Percentiles rank a stretch among this genome's conserved stretches.
phyloP scores from a whole-genome alignment of 352 stramenopile genomes.

The Phytophthora tentaculata region DNA sequence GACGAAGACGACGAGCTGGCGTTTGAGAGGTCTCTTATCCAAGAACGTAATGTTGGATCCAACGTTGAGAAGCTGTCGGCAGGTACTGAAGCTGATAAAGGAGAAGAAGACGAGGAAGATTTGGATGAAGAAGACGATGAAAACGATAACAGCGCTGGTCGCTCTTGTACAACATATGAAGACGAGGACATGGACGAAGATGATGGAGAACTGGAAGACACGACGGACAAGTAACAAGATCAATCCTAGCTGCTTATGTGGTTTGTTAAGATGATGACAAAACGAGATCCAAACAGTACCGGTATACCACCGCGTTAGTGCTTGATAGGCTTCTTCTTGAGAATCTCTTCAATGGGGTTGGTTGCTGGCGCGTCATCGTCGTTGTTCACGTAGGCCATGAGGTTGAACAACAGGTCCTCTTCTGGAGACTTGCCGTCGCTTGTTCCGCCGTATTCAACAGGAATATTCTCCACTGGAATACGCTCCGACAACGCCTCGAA shows the following conservation, averaged over 20 bases:
- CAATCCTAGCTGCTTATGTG: slow-evolving; percentile 9
- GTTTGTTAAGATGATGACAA: slow-evolving; percentile 9
- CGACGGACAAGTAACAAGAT: slow-evolving; percentile 5
- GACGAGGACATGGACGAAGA: slow-evolving; percentile 38
- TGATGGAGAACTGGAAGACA: slow-evolving; percentile 18
- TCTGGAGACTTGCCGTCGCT: slow-evolving; percentile 70
- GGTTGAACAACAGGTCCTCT: slow-evolving; percentile 71
- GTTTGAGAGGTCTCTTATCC: slow-evolving; percentile 47
- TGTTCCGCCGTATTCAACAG: slow-evolving; percentile 75
- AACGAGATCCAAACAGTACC: slow-evolving; percentile 1
- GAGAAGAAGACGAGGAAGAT: slow-evolving; percentile 48
- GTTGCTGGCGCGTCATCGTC: slow-evolving; percentile 53
- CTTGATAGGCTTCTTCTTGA: slow-evolving; percentile 55
- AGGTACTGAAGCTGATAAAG: slow-evolving; percentile 24
- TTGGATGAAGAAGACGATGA: slow-evolving; percentile 40
- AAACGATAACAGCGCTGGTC: slow-evolving; percentile 30
- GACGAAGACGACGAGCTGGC: slow-evolving; percentile 43
- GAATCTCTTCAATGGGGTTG: slow-evolving; percentile 63
- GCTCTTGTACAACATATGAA: slow-evolving; percentile 25
- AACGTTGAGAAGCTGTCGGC: slow-evolving; percentile 23
- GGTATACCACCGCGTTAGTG: slow-evolving; percentile 31
- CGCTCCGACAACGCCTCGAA: slow-evolving; percentile 73
- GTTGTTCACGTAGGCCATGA: slow-evolving; percentile 81
- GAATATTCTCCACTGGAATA: slow-evolving; percentile 82
- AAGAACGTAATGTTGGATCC: slow-evolving; percentile 23